Conservation (phyloP, 345 rosid genomes). For the Aquilaria sinensis region DNA sequence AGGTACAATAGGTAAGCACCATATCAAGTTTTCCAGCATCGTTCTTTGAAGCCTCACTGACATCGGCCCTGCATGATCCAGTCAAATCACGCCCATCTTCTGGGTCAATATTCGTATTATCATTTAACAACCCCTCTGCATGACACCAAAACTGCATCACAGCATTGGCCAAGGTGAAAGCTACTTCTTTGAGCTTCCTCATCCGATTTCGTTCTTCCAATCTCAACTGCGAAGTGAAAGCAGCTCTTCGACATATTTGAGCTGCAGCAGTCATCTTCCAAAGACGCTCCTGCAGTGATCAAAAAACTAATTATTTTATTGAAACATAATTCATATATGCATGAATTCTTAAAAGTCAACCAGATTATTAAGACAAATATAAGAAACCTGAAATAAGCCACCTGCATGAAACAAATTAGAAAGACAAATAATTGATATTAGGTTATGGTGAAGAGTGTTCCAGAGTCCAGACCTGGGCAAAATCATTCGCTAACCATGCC, state of each 20-base stretch:
- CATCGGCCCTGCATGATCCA: constrained; percentile 17
- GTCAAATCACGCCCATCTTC: constrained; percentile 23
- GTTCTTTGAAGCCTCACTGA: constrained; percentile 25
- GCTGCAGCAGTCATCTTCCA: constrained; percentile 99
- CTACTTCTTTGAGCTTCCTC: constrained; percentile 52
- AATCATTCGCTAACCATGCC: constrained; percentile 98
- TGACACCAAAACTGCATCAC: constrained; percentile 88
- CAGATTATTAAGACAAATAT: constrained; percentile 4
- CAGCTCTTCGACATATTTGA: constrained; percentile 71
- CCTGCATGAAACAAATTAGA: background rate
- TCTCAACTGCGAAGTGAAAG: constrained; percentile 54
- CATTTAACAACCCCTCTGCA: constrained; percentile 42
- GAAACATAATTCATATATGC: background rate
- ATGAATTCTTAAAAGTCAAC: background rate
- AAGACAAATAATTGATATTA: constrained; percentile 13
- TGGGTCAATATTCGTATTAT: constrained; percentile 22
- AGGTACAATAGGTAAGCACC: constrained; percentile 20
- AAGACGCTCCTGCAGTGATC: constrained; percentile 71
- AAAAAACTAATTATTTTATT: constrained; percentile 2
- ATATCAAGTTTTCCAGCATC: constrained; percentile 30
- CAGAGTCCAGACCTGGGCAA: constrained; percentile 72
- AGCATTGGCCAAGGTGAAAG: constrained; percentile 67
- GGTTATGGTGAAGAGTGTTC: constrained; percentile 7
- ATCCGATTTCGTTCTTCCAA: constrained; percentile 43
- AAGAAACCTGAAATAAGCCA: constrained; percentile 5